A percentile compares a stretch with the other conserved stretches of the same genome.
phyloP scores from a whole-genome alignment of 1,139 yeast genomes.

The Suhomyces coccinellae region DNA sequence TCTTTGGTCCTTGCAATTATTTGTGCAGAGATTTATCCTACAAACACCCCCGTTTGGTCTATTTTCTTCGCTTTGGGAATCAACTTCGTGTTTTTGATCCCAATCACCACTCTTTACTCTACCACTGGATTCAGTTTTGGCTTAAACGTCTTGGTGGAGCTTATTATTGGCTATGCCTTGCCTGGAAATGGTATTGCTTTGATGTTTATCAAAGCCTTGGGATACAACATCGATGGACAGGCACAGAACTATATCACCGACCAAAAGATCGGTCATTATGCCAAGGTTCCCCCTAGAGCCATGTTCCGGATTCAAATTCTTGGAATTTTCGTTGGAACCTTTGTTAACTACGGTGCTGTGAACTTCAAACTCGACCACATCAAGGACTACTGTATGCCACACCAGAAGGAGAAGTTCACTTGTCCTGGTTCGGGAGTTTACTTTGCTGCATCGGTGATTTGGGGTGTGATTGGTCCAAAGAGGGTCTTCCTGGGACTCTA shows the following conservation, averaged over 20 bases:
- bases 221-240: slow-evolving; percentile 31
- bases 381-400: slow-evolving; percentile 29
- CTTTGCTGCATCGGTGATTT: slow-evolving; percentile 34
- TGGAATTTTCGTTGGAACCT: slow-evolving; percentile 28
- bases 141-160: slow-evolving; percentile 24
- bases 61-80: slow-evolving; percentile 25
- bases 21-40: slow-evolving; percentile 21
- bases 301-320: slow-evolving; percentile 36
- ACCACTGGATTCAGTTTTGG: slow-evolving; percentile 22
- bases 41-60: slow-evolving; percentile 25
- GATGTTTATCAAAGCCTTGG: slow-evolving; percentile 23
- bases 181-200: slow-evolving; percentile 27
- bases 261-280: slow-evolving; percentile 39
- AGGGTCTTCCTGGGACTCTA: slow-evolving; percentile 35
- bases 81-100: slow-evolving; percentile 24
- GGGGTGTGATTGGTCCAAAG: slow-evolving; percentile 41
- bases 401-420: slow-evolving; percentile 29
- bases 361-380: slow-evolving; percentile 32
- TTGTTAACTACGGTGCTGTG: slow-evolving; percentile 29
- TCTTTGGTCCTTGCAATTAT: slow-evolving; percentile 19
- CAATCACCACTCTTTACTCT: slow-evolving; percentile 19
- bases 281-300: slow-evolving; percentile 37
- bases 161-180: slow-evolving; percentile 24
- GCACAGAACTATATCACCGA: slow-evolving; percentile 39
- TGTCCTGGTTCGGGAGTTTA: slow-evolving; percentile 38